A percentile compares a stretch with the other conserved stretches of the same genome.
phyloP scores from a whole-genome alignment of 2,329 filamentous ascomycete genomes.

The Pseudofabraea citricarpa region DNA sequence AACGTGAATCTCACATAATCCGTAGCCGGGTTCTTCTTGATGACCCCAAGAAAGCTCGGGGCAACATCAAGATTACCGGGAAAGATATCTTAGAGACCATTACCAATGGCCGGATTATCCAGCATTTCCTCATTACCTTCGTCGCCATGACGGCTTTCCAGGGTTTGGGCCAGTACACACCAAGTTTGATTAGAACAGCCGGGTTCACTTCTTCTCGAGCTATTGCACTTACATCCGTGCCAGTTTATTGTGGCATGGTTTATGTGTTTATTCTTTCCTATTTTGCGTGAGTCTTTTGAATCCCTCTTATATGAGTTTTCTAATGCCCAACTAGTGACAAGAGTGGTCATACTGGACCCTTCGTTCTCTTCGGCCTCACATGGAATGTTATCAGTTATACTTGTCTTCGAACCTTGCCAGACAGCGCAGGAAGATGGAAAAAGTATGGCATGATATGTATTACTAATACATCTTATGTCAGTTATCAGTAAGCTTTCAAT shows the following conservation, averaged over 20 bases:
- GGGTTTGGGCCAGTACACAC: slow-evolving; percentile 24
- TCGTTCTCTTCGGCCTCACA: slow-evolving; percentile 26
- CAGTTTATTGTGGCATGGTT: neutral
- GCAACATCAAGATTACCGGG: slow-evolving; percentile 29
- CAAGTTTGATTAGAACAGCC: slow-evolving; percentile 25
- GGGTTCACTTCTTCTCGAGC: slow-evolving; percentile 22
- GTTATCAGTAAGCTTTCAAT: neutral
- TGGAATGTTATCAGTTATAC: neutral
- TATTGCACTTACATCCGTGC: slow-evolving; percentile 21
- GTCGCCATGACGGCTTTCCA: slow-evolving; percentile 15
- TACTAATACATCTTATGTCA: neutral
- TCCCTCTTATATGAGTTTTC: neutral
- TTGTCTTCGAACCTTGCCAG: neutral
- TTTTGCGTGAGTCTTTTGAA: neutral
- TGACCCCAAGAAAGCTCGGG: slow-evolving; percentile 34
- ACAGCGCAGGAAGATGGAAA: neutral
- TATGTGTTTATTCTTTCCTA: neutral
- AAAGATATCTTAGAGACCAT: slow-evolving; percentile 4
- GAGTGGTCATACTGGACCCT: slow-evolving; percentile 29
- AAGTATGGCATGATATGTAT: neutral
- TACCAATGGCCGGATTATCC: slow-evolving; percentile 3
- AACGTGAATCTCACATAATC: slow-evolving; percentile 37
- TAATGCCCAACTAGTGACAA: slow-evolving; percentile 18
- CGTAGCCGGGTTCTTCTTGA: slow-evolving; percentile 36
- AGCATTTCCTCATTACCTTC: slow-evolving; percentile 23